Percentiles rank a stretch among this genome's conserved stretches.
Evolutionary conservation across 441 rosid species (phyloP).

Genomic region (Mallotus japonicus): DNA sequence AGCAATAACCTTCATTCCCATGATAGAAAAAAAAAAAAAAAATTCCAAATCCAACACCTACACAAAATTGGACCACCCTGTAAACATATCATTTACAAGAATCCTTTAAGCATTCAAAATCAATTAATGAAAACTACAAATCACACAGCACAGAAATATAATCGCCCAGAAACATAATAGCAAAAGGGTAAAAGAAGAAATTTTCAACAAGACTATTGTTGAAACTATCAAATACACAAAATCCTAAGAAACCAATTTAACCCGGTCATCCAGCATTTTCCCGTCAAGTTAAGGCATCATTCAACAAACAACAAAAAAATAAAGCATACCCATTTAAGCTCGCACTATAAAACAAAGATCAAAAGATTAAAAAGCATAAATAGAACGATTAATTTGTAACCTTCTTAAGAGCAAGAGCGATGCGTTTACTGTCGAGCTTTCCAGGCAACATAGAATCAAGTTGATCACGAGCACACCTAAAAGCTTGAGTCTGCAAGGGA

Average conservation of each 20-base stretch:
- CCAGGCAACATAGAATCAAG: conserved; percentile 64
- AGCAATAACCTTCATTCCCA: not conserved
- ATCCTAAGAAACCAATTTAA: not conserved
- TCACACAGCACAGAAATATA: not conserved
- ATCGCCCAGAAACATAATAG: not conserved
- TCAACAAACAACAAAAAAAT: not conserved
- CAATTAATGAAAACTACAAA: not conserved
- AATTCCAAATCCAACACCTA: not conserved
- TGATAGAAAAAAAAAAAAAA: not conserved
- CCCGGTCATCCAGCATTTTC: not conserved
- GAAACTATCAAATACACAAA: not conserved
- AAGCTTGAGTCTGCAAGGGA: conserved; percentile 65
- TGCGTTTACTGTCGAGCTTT: conserved; percentile 80
- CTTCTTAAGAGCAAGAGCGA: conserved; percentile 92
- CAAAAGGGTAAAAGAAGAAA: not conserved
- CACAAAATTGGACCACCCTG: conserved; percentile 15
- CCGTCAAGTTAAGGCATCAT: not conserved
- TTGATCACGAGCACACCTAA: conserved; percentile 68
- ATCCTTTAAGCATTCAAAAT: conserved; percentile 2
- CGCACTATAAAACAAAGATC: not conserved
- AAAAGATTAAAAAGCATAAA: conserved; percentile 2
- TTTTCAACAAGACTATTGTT: not conserved
- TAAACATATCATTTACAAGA: not conserved
- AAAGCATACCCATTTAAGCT: not conserved
- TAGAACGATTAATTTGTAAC: conserved; percentile 29